Percentiles rank a stretch among this genome's conserved stretches.
phyloP scores from a whole-genome alignment of 2,329 filamentous ascomycete genomes.

The Cylindrodendrum hubeiense region DNA sequence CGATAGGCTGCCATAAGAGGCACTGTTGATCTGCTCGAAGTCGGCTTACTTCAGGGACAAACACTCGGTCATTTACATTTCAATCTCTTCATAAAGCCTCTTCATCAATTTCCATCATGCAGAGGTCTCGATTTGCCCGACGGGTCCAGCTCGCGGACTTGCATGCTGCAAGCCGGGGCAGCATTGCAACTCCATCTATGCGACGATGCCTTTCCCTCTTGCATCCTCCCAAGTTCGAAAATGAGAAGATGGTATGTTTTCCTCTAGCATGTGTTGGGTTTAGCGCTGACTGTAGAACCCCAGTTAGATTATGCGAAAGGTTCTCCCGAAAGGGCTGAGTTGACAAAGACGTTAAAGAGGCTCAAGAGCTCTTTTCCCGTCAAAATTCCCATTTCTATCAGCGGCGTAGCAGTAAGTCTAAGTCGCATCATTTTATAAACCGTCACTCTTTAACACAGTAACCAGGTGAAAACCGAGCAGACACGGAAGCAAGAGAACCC shows the following conservation, averaged over 20 bases:
- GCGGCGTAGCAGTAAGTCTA: conserved; percentile 14
- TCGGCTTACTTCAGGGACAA: not conserved
- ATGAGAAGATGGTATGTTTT: conserved; percentile 34
- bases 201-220: conserved; percentile 24
- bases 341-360: conserved; percentile 31
- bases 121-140: conserved; percentile 26
- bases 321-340: conserved; percentile 29
- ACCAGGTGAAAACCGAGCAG: conserved; percentile 16
- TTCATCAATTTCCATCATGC: conserved; percentile 18
- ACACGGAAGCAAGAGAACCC: conserved; percentile 34
- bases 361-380: conserved; percentile 33
- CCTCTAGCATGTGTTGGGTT: rapidly evolving
- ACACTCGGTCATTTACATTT: not conserved
- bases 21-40: not conserved
- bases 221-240: conserved; percentile 36
- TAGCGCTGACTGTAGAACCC: not conserved
- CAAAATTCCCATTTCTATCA: conserved; percentile 30
- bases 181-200: not conserved
- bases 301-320: conserved; percentile 38
- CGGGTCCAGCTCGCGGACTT: conserved; percentile 21
- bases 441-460: not conserved
- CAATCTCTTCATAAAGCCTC: not conserved
- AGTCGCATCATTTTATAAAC: rapidly evolving
- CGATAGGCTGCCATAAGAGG: conserved; percentile 12
- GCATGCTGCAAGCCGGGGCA: not conserved